These are phyloP conservation scores for Podaxis sp. DNA, from an alignment of 768 basidiomycete genomes.

Conservation along the genomic window DNA sequence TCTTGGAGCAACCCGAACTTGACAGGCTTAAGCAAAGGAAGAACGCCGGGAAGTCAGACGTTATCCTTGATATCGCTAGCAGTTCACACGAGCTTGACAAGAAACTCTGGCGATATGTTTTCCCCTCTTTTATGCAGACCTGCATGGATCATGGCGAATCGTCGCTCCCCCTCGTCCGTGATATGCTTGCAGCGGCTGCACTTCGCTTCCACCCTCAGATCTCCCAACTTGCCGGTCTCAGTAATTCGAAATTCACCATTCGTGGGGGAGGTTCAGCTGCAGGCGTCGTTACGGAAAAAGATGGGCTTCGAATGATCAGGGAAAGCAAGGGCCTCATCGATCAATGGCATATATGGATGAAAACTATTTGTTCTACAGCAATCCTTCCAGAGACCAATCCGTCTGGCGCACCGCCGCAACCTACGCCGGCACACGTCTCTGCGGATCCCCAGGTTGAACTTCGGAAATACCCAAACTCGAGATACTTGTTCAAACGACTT, in stretches of 20 bases:
- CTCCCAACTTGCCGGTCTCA: conserved; percentile 72
- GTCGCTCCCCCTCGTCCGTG: conserved; percentile 55
- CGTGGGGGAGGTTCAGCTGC: conserved; percentile 49
- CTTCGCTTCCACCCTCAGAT: conserved; percentile 72
- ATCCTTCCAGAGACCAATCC: conserved; percentile 68
- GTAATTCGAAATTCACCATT: conserved; percentile 26
- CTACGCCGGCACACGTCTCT: conserved; percentile 13
- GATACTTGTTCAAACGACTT: conserved; percentile 81
- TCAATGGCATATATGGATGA: conserved; percentile 86
- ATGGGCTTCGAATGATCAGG: conserved; percentile 48
- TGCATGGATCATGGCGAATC: conserved; percentile 50
- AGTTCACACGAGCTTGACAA: conserved; percentile 68
- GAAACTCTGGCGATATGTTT: conserved; percentile 73
- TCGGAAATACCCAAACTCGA: conserved; percentile 78
- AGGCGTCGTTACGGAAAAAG: conserved; percentile 48
- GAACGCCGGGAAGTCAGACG: conserved; percentile 52
- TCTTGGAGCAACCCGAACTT: conserved; percentile 60
- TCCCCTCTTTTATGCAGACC: conserved; percentile 60
- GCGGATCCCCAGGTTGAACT: conserved; percentile 70
- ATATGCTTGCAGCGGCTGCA: conserved; percentile 65
- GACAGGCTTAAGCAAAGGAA: conserved; percentile 68
- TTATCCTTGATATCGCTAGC: conserved; percentile 69
- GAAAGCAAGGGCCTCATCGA: conserved; percentile 63
- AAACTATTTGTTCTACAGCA: conserved; percentile 82
- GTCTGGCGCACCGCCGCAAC: conserved; percentile 56